Conservation (phyloP, 2,329 filamentous ascomycete genomes). For the Xylariales sp. region DNA sequence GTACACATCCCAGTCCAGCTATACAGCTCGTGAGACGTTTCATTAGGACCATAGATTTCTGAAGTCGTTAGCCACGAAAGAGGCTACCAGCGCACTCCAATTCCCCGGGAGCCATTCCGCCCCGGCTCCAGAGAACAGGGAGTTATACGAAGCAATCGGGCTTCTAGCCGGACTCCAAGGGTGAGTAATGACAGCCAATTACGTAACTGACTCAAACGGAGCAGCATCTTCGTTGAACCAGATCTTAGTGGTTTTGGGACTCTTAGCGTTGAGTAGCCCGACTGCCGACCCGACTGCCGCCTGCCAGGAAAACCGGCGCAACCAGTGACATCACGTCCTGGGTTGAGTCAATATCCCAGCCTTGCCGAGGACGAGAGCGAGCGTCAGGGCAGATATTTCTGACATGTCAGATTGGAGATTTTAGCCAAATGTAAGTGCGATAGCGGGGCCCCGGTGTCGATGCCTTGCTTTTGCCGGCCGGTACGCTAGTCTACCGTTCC, state of each 20-base stretch:
- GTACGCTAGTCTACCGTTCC: no score
- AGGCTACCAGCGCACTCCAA: neutral
- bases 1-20: neutral
- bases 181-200: neutral
- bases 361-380: neutral
- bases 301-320: neutral
- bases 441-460: neutral
- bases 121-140: constrained; percentile 11
- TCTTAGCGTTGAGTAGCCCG: neutral
- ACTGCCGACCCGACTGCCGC: constrained; percentile 24
- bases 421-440: neutral
- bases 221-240: neutral
- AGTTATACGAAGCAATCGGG: constrained; percentile 6
- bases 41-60: neutral
- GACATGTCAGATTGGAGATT: neutral
- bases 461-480: neutral
- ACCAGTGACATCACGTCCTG: neutral
- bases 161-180: neutral
- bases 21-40: neutral
- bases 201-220: constrained; percentile 21
- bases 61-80: neutral
- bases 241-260: neutral
- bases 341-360: neutral
- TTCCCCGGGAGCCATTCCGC: constrained; percentile 12
- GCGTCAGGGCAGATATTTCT: neutral